Evolutionary conservation across 129 eudicot species (phyloP).

Genomic region (Oenanthe sinensis): DNA sequence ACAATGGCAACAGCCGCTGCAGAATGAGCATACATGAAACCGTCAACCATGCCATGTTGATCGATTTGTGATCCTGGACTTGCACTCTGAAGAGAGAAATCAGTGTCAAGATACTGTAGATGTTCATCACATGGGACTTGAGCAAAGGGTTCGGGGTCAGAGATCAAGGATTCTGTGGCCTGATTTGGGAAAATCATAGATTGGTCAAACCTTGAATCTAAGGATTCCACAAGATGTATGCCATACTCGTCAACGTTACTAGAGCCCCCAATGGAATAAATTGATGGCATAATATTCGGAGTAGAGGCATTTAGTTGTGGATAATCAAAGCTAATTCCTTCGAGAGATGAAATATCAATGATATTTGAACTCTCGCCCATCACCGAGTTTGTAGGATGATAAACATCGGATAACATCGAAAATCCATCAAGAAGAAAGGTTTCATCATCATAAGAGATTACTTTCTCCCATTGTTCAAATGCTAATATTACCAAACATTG

Average conservation of each 20-base stretch:
- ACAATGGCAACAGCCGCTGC: constrained; percentile 21
- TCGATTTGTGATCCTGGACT: constrained; percentile 31
- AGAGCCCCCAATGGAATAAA: constrained; percentile 30
- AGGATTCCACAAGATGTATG: constrained; percentile 37
- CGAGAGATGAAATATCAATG: constrained; percentile 16
- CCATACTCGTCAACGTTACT: constrained; percentile 41
- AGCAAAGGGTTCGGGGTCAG: constrained; percentile 27
- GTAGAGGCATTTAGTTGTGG: constrained; percentile 28
- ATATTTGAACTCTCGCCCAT: constrained; percentile 22
- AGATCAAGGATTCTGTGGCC: constrained; percentile 35
- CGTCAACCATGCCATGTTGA: constrained; percentile 30
- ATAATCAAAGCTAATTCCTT: constrained; percentile 32
- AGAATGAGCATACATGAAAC: constrained; percentile 37
- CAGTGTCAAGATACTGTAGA: constrained; percentile 41
- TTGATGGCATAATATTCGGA: constrained; percentile 40
- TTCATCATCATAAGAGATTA: constrained; percentile 19
- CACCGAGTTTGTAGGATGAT: constrained; percentile 21
- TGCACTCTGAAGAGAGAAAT: constrained; percentile 16
- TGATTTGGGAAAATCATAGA: constrained; percentile 24
- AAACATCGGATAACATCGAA: constrained; percentile 28
- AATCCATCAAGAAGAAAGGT: constrained; percentile 36
- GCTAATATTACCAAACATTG: constrained; percentile 36
- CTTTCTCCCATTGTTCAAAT: constrained; percentile 32
- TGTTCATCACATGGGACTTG: constrained; percentile 29
- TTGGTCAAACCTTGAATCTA: constrained; percentile 37